Evolutionary conservation across 176 grass and related monocot genomes (phyloP).

Genomic region (Eleusine indica): DNA sequence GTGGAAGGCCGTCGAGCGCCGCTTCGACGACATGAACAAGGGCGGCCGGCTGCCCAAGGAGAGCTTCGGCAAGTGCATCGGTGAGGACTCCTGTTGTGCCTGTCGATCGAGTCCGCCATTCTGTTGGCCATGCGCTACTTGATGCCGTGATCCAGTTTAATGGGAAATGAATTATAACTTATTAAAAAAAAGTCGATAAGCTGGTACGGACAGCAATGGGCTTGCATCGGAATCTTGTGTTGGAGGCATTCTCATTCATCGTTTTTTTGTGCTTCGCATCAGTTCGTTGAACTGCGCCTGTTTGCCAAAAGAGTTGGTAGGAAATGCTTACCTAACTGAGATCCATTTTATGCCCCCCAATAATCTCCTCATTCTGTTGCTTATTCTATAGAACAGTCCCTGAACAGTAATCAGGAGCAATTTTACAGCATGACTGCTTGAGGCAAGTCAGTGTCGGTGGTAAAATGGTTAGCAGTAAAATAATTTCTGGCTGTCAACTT

Average conservation of each 20-base stretch:
- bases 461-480: background rate
- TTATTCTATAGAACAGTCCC: constrained; percentile 8
- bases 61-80: constrained; percentile 95
- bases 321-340: constrained; percentile 16
- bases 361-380: background rate
- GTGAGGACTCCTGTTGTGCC: constrained; percentile 23
- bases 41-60: constrained; percentile 67
- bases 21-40: constrained; percentile 73
- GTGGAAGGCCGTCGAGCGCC: constrained; percentile 77
- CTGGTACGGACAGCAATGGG: background rate
- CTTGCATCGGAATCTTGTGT: constrained; percentile 9
- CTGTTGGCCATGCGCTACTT: background rate
- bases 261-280: background rate
- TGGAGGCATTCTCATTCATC: constrained; percentile 1
- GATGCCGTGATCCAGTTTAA: constrained; percentile 1
- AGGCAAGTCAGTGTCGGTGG: background rate
- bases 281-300: constrained; percentile 4
- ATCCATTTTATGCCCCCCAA: constrained; percentile 23
- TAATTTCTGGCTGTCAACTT: background rate
- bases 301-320: constrained; percentile 23
- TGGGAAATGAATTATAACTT: background rate
- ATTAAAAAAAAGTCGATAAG: background rate
- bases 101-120: background rate
- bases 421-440: background rate
- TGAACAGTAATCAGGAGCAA: background rate